Percentiles rank a stretch among this genome's conserved stretches.
phyloP scores from a whole-genome alignment of 2,329 filamentous ascomycete species.

The Microsporum ferrugineum region DNA sequence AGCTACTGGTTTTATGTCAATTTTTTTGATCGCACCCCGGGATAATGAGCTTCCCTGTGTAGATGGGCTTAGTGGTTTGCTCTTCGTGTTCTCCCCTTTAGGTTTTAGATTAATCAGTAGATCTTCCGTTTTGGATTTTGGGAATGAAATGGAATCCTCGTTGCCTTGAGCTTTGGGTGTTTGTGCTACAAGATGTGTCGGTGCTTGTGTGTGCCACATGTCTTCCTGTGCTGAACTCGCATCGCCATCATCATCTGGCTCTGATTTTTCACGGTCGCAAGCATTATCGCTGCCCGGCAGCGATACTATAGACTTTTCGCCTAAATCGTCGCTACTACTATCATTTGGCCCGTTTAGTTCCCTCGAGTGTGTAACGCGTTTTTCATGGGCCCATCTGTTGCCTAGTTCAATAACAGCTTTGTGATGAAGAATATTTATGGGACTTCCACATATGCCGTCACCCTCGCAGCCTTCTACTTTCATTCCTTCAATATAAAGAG shows the following conservation, averaged over 20 bases:
- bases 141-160: neutral
- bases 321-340: neutral
- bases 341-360: neutral
- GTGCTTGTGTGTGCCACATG: neutral
- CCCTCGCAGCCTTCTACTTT: constrained; percentile 20
- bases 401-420: constrained; percentile 7
- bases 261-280: neutral
- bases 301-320: neutral
- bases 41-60: neutral
- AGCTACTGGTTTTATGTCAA: neutral
- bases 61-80: neutral
- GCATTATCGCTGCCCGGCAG: neutral
- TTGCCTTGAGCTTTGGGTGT: neutral
- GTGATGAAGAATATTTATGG: constrained; percentile 13
- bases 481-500: constrained; percentile 18
- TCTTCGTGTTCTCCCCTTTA: neutral
- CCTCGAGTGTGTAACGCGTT: neutral
- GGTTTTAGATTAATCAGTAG: neutral
- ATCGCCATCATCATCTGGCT: neutral
- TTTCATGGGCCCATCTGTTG: constrained; percentile 1
- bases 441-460: constrained; percentile 19
- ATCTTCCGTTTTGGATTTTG: neutral
- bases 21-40: neutral
- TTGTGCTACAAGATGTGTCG: neutral
- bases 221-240: neutral